phyloP scores from a whole-genome alignment of 257 asterid genomes.

The Jasminum sambac region DNA sequence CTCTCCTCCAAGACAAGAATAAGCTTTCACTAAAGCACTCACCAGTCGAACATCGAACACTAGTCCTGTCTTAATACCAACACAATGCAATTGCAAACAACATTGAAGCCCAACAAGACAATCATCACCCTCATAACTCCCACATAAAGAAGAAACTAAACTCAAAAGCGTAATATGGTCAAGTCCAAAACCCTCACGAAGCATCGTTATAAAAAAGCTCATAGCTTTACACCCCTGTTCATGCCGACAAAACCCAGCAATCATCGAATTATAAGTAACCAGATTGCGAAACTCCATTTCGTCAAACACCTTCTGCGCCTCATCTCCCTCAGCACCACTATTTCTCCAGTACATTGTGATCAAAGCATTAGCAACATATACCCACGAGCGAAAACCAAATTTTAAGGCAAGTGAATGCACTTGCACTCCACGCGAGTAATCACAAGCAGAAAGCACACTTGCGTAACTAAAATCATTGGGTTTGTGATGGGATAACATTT shows the following conservation, averaged over 20 bases:
- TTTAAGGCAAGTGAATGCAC: conserved; percentile 58
- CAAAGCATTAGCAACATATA: conserved; percentile 81
- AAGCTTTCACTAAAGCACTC: conserved; percentile 68
- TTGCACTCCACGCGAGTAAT: conserved; percentile 58
- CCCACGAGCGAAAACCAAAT: conserved; percentile 60
- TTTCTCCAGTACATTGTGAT: conserved; percentile 68
- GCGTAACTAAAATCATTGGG: conserved; percentile 83
- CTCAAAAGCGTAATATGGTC: conserved; percentile 66
- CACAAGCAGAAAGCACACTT: conserved; percentile 67
- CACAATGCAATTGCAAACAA: conserved; percentile 65
- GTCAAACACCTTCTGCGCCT: conserved; percentile 66
- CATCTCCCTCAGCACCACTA: conserved; percentile 25
- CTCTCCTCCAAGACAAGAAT: conserved; percentile 56
- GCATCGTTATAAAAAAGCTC: conserved; percentile 45
- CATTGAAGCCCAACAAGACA: conserved; percentile 32
- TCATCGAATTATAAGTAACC: conserved; percentile 77
- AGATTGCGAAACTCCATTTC: conserved; percentile 47
- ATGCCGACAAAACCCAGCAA: conserved; percentile 55
- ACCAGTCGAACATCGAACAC: conserved; percentile 55
- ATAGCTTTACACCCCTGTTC: conserved; percentile 46
- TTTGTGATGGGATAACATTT: conserved; percentile 42
- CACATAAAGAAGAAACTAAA: conserved; percentile 51
- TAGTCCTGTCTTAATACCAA: conserved; percentile 51
- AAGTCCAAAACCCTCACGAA: conserved; percentile 46
- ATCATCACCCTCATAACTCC: conserved; percentile 25